Percentiles rank a stretch among this genome's conserved stretches.
phyloP scores from a whole-genome alignment of 2,329 filamentous ascomycete genomes.

The Myriosclerotinia duriaeana region DNA sequence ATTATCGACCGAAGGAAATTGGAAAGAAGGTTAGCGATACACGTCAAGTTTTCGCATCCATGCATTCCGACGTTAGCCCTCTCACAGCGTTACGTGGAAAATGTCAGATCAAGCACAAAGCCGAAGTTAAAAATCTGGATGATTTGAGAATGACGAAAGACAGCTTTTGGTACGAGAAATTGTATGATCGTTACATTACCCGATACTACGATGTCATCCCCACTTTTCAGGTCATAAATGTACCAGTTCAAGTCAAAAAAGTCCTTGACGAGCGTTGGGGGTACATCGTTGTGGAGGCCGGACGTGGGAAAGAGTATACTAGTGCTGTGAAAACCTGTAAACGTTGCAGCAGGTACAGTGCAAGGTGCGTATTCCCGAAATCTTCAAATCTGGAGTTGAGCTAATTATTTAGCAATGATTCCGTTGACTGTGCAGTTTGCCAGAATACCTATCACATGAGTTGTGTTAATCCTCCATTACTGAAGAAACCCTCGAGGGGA shows the following conservation, averaged over 20 bases:
- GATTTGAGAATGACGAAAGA: constrained; percentile 82
- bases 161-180: constrained; percentile 94
- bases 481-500: constrained; percentile 94
- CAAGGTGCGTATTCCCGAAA: constrained; percentile 63
- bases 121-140: constrained; percentile 79
- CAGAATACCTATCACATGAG: constrained; percentile 97
- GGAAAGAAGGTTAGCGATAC: constrained; percentile 89
- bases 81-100: constrained; percentile 90
- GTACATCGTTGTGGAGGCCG: constrained; percentile 91
- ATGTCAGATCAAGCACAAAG: constrained; percentile 85
- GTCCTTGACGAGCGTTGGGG: constrained; percentile 96
- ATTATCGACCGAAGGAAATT: constrained; percentile 94
- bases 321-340: constrained; percentile 96
- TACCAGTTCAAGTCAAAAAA: constrained; percentile 91
- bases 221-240: constrained; percentile 89
- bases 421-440: constrained; percentile 95
- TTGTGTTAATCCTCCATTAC: constrained; percentile 85
- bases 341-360: constrained; percentile 86
- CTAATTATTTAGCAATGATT: constrained; percentile 68
- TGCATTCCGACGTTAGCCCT: constrained; percentile 97
- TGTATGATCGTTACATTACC: constrained; percentile 97
- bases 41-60: constrained; percentile 88
- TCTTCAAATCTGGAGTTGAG: constrained; percentile 12
- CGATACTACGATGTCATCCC: constrained; percentile 97
- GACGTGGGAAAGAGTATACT: constrained; percentile 90